Conservation (phyloP, 257 asterid genomes). For the Euphrasia confusa region DNA sequence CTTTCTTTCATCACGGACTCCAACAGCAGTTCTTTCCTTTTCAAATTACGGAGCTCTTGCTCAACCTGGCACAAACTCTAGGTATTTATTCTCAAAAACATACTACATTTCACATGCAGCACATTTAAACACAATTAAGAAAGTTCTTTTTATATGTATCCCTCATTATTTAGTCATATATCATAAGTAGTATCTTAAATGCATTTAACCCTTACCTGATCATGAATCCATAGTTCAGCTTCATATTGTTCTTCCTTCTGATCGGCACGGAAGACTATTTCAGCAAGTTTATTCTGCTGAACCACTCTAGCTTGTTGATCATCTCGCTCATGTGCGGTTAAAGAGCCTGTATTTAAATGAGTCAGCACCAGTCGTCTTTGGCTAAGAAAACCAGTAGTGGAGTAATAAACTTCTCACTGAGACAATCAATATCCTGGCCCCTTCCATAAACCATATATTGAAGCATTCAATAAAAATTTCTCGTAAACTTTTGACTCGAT, state of each 20-base stretch:
- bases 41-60: constrained; percentile 51
- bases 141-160: neutral
- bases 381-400: neutral
- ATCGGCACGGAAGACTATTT: constrained; percentile 35
- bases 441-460: neutral
- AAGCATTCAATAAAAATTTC: neutral
- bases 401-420: constrained; percentile 6
- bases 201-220: constrained; percentile 39
- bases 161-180: constrained; percentile 8
- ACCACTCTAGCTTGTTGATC: constrained; percentile 28
- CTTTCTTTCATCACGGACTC: constrained; percentile 54
- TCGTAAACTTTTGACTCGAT: constrained; percentile 14
- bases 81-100: neutral
- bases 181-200: constrained; percentile 1
- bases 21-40: constrained; percentile 45
- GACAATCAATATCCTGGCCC: constrained; percentile 17
- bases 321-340: constrained; percentile 29
- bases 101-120: neutral
- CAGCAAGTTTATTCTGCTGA: constrained; percentile 44
- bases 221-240: constrained; percentile 44
- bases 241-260: constrained; percentile 47
- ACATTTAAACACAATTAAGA: neutral
- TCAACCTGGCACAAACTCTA: constrained; percentile 47
- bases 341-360: constrained; percentile 33
- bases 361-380: neutral